Evolutionary conservation across 2,329 filamentous ascomycete genomes (phyloP), one percentile per base, ranked within the genome.

Genomic region (Cladophialophora psammophila): DNA sequence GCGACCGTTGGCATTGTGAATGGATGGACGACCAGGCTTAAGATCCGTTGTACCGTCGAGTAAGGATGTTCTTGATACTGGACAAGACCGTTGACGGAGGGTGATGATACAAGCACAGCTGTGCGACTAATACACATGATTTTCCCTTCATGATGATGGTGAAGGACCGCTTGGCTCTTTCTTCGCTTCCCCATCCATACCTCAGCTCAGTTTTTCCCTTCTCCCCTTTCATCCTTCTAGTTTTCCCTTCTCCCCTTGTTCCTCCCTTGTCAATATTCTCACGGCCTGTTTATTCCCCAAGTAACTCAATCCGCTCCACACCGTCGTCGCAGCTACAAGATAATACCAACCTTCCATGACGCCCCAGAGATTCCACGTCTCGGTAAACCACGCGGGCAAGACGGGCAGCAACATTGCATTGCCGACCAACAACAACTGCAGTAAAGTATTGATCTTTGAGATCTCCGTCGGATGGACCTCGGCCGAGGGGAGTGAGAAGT

Each of bases 301-400:
- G 77, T 99, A 99, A 78, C 94, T 97, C 13, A 94, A 84, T 7
- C 95, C 95, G 69, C 93, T 97, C 92, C 94, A 98, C 5, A 96
- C 80, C 0, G 95, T 99, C 3, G 95, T 99, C 0, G 85, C 87
- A 0, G 93, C 94, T 2, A 99, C 94, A 13, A 96, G 79, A 73
- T 92, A 94, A 78, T 80, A 79, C 66, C 82, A 79, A 72, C 75
- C 80, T 68, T 76, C 76, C 76, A 82, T 84, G 76, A 91, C 89
- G 88, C 91, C 83, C 87, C 84, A 55, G 81, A 85, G 3, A 82
- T 85, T 79, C 85, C 55, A 86, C 77, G 50, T 81, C 75, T 63
- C 83, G 77, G 74, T 88, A 71, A 78, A 89, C 83, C 61, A 83
- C 78, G 78, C 82, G 52, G 80, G 87, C 31, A 96, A 73, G 12